Percentiles rank a stretch among this genome's conserved stretches.
These are phyloP conservation scores for Podospora pseudocomata DNA, from an alignment of 495 filamentous ascomycete species.

Conservation along the genomic window DNA sequence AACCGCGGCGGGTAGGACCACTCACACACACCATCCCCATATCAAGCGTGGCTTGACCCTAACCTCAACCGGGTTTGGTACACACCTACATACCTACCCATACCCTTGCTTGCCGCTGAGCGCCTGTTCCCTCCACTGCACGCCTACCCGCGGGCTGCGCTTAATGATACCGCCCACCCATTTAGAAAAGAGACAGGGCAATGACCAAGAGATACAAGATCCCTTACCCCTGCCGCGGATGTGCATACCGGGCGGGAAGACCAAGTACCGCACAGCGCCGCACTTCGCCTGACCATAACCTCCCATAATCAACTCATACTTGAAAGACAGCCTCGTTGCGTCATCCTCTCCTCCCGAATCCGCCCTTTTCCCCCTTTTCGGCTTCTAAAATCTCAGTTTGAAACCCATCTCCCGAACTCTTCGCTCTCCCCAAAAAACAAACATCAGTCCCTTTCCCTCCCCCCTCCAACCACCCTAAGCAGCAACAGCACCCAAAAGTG, in stretches of 20 bases:
- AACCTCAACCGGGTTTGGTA: too few species aligned
- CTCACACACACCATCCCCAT: background rate
- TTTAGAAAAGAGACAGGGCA: background rate
- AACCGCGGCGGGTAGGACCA: background rate
- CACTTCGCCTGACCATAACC: background rate
- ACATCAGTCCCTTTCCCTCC: background rate
- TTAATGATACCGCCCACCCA: conserved; percentile 16
- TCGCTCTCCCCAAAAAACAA: background rate
- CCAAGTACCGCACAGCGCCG: background rate
- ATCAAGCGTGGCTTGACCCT: background rate
- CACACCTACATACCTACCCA: too few species aligned
- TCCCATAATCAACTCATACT: background rate
- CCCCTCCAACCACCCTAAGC: too few species aligned
- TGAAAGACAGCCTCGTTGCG: background rate
- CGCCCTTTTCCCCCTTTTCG: background rate
- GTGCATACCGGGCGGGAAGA: conserved; percentile 2
- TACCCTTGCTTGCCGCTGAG: background rate
- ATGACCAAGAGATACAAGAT: background rate
- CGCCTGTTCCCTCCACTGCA: background rate
- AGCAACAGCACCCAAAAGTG: too few species aligned
- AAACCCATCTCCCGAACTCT: too few species aligned
- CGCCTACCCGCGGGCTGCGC: conserved; percentile 11
- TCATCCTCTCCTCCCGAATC: background rate
- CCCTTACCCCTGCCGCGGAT: conserved; percentile 3
- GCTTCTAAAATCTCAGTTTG: background rate